Percentiles rank a stretch among this genome's conserved stretches.
phyloP scores from a whole-genome alignment of 352 stramenopile species.

The Thalassiosira hispida region DNA sequence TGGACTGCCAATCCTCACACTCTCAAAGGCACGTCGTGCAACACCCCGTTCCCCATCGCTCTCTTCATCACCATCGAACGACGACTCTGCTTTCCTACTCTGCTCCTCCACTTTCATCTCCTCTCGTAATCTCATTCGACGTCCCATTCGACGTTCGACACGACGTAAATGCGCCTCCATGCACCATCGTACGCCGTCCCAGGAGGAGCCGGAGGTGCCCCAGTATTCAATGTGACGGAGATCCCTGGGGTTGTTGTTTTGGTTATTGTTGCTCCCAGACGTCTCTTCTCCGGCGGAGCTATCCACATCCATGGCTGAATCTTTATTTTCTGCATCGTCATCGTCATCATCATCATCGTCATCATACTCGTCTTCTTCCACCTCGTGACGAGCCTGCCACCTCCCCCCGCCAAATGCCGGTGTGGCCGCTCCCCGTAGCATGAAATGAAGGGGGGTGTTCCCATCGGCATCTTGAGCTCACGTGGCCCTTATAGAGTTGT shows the following conservation, averaged over 20 bases:
- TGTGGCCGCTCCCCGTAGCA: constrained; percentile 60
- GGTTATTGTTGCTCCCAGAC: background rate
- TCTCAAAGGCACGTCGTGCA: background rate
- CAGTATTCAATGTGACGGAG: constrained; percentile 31
- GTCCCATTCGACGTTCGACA: constrained; percentile 31
- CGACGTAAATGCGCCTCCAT: constrained; percentile 49
- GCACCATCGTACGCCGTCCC: constrained; percentile 53
- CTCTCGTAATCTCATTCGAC: constrained; percentile 13
- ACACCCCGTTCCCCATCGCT: constrained; percentile 11
- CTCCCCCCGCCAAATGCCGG: constrained; percentile 38
- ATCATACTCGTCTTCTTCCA: constrained; percentile 9
- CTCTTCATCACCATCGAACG: constrained; percentile 1
- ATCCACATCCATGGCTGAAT: constrained; percentile 4
- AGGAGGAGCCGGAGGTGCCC: constrained; percentile 25
- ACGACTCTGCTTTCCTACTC: background rate
- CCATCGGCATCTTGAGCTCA: constrained; percentile 77
- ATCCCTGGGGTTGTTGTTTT: background rate
- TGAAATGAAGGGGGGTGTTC: constrained; percentile 75
- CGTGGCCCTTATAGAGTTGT: constrained; percentile 33
- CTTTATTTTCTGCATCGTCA: constrained; percentile 8
- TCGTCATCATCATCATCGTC: constrained; percentile 18
- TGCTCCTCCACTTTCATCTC: background rate
- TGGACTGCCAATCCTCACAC: background rate
- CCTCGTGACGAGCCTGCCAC: constrained; percentile 23
- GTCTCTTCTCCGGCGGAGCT: constrained; percentile 2